phyloP scores from a whole-genome alignment of 2,329 filamentous ascomycete species.

The Coniochaeta sp. region DNA sequence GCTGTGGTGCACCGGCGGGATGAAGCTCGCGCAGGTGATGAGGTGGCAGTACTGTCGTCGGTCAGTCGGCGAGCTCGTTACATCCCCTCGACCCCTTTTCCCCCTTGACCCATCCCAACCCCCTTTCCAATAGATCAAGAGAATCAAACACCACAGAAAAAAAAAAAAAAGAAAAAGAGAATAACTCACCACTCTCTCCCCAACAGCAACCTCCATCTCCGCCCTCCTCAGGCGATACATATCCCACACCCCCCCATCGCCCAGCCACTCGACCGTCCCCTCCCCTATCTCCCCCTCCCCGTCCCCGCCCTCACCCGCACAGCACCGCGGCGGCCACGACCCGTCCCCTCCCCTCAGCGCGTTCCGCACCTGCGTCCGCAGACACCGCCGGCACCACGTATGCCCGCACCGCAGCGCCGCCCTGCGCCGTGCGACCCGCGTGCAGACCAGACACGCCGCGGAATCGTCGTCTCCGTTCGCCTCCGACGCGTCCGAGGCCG shows the following conservation, averaged over 20 bases:
- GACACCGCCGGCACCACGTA: background rate
- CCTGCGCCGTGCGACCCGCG: background rate
- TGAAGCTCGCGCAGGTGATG: background rate
- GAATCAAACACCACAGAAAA: no score
- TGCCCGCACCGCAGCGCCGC: background rate
- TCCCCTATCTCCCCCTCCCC: background rate
- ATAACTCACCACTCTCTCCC: background rate
- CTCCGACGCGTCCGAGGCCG: background rate
- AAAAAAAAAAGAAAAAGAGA: no score
- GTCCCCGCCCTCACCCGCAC: background rate
- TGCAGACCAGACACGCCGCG: background rate
- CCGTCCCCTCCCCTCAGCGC: background rate
- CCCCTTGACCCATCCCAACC: no score
- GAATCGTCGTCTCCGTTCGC: background rate
- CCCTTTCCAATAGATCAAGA: no score
- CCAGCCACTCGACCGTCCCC: background rate
- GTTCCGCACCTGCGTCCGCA: background rate
- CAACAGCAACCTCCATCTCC: background rate
- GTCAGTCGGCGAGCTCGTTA: no score
- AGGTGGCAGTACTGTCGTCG: background rate
- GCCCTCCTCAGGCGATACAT: background rate
- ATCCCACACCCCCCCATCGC: background rate
- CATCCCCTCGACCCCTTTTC: no score
- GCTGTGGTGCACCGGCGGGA: background rate
- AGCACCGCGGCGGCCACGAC: background rate